These are phyloP conservation scores for Paecilomyces sp. DNA, from an alignment of 2,329 filamentous ascomycete genomes.

Conservation along the genomic window DNA sequence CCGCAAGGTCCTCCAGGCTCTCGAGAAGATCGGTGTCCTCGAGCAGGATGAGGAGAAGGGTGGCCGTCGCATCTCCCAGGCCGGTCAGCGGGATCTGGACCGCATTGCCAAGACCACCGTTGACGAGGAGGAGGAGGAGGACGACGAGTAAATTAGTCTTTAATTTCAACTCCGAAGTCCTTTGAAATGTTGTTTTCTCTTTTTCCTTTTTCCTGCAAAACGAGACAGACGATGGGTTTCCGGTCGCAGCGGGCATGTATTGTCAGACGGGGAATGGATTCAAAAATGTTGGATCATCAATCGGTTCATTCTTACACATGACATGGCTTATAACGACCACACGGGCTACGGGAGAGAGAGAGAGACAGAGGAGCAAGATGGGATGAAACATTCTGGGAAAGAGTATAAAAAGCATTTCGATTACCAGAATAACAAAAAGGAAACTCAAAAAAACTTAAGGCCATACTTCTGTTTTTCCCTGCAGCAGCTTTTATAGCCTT, in stretches of 20 bases:
- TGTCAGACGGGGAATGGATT: background rate
- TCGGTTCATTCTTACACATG: background rate
- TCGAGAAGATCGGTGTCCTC: conserved; percentile 98
- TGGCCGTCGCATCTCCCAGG: conserved; percentile 95
- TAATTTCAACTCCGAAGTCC: conserved; percentile 12
- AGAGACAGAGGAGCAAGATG: background rate
- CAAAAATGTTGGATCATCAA: background rate
- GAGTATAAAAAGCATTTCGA: background rate
- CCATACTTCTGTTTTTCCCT: background rate
- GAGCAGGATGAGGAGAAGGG: conserved; percentile 98
- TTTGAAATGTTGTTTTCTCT: conserved; percentile 7
- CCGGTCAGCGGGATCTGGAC: conserved; percentile 98
- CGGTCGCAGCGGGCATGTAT: background rate
- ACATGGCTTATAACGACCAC: background rate
- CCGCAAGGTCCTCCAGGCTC: conserved; percentile 93
- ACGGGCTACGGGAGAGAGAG: background rate
- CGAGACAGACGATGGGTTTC: background rate
- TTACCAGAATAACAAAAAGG: background rate
- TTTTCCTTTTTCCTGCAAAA: conserved; percentile 3
- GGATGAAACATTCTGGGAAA: background rate
- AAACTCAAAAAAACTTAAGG: background rate
- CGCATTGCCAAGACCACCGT: conserved; percentile 73
- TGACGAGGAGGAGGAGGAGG: conserved; percentile 39
- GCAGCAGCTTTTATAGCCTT: background rate
- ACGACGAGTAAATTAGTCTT: conserved; percentile 35